Percentiles rank a stretch among this genome's conserved stretches.
Conservation (phyloP, 2,329 filamentous ascomycete genomes). For the Penicillium palitans region DNA sequence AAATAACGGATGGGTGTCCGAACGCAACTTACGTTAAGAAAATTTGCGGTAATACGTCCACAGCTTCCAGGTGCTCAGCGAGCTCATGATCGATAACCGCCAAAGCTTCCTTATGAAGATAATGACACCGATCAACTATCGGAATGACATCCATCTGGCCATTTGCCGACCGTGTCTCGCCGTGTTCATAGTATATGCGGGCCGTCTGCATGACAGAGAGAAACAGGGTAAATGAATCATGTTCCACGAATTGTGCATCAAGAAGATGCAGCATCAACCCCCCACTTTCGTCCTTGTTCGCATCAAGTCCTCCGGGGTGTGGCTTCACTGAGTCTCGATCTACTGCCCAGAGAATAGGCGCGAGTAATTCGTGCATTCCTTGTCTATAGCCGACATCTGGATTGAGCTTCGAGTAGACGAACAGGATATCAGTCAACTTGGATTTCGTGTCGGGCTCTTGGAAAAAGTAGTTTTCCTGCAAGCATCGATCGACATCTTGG, state of each 20-base stretch:
- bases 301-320: slow-evolving; percentile 25
- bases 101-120: slow-evolving; percentile 81
- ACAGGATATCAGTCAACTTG: slow-evolving; percentile 84
- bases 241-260: slow-evolving; percentile 74
- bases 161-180: slow-evolving; percentile 46
- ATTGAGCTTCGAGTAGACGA: slow-evolving; percentile 92
- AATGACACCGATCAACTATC: slow-evolving; percentile 81
- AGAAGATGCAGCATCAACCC: slow-evolving; percentile 64
- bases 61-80: slow-evolving; percentile 72
- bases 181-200: slow-evolving; percentile 81
- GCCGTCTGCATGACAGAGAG: slow-evolving; percentile 83
- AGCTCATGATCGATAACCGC: slow-evolving; percentile 80
- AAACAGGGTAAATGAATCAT: slow-evolving; percentile 87
- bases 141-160: slow-evolving; percentile 57
- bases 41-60: slow-evolving; percentile 93
- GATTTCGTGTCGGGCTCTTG: slow-evolving; percentile 74
- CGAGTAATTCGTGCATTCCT: slow-evolving; percentile 95
- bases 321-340: slow-evolving; percentile 74
- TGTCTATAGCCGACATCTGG: slow-evolving; percentile 89
- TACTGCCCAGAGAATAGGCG: slow-evolving; percentile 82
- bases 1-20: background rate
- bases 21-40: slow-evolving; percentile 73
- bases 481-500: slow-evolving; percentile 86
- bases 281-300: slow-evolving; percentile 40
- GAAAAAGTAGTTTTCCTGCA: slow-evolving; percentile 90